Conservation (phyloP, 441 rosid genomes). For the Erodium trifolium region DNA sequence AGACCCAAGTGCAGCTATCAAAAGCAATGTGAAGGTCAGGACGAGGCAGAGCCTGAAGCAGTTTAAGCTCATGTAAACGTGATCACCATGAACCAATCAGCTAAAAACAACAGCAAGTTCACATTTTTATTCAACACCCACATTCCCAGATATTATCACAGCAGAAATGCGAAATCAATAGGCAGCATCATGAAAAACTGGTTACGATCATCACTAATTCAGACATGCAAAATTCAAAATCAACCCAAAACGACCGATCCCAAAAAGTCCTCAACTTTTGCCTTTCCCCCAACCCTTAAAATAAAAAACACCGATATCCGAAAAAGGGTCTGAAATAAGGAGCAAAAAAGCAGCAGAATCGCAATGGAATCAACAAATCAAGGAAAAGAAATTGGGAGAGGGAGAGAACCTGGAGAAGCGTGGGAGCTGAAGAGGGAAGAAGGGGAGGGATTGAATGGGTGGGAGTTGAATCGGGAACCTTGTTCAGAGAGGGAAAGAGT, state of each 20-base stretch:
- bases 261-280: background rate
- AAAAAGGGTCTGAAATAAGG: background rate
- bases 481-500: background rate
- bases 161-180: background rate
- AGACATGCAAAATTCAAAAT: background rate
- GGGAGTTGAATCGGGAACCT: background rate
- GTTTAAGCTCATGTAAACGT: constrained; percentile 6
- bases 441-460: constrained; percentile 6
- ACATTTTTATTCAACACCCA: background rate
- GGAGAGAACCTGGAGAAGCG: constrained; percentile 11
- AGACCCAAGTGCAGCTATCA: constrained; percentile 3
- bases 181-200: background rate
- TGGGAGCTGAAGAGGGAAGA: constrained; percentile 8
- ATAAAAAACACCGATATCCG: background rate
- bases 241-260: background rate
- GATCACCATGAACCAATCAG: background rate
- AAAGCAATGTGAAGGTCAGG: background rate
- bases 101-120: background rate
- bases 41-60: background rate
- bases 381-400: background rate
- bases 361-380: background rate
- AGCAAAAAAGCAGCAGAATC: background rate
- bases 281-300: background rate
- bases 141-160: background rate
- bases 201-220: background rate